These are phyloP conservation scores for Abelmoschus esculentus DNA, from an alignment of 345 rosid species.

Conservation along the genomic window DNA sequence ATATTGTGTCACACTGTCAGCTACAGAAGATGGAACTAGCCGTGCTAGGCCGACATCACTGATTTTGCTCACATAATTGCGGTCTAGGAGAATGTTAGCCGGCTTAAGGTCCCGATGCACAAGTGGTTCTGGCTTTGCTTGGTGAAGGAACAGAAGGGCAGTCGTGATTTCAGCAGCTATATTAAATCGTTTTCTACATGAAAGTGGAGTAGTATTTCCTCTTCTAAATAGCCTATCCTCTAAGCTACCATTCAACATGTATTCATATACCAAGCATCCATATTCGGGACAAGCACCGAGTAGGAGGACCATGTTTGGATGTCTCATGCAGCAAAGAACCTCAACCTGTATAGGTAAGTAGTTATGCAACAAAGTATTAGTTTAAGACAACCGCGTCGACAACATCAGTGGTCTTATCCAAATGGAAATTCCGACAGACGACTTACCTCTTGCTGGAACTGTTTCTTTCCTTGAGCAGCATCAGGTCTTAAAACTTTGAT, in stretches of 20 bases:
- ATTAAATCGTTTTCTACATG: conserved; percentile 65
- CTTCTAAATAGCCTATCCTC: conserved; percentile 70
- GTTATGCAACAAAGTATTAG: conserved; percentile 4
- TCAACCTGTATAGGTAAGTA: conserved; percentile 44
- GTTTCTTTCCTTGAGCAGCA: conserved; percentile 85
- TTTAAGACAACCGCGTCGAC: background rate
- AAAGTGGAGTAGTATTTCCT: conserved; percentile 54
- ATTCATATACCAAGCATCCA: conserved; percentile 88
- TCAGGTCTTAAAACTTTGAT: conserved; percentile 81
- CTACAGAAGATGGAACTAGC: conserved; percentile 78
- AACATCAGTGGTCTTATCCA: background rate
- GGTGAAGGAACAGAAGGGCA: conserved; percentile 83
- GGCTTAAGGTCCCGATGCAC: conserved; percentile 94
- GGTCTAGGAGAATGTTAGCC: conserved; percentile 82
- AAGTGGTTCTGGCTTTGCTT: conserved; percentile 92
- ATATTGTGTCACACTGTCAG: conserved; percentile 69
- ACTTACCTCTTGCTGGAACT: conserved; percentile 80
- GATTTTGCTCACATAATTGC: conserved; percentile 76
- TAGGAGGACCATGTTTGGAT: conserved; percentile 89
- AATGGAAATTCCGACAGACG: background rate
- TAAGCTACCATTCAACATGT: conserved; percentile 70
- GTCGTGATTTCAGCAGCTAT: conserved; percentile 80
- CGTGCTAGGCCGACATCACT: conserved; percentile 93
- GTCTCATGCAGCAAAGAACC: conserved; percentile 74
- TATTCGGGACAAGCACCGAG: conserved; percentile 87